A percentile compares a stretch with the other conserved stretches of the same genome.
phyloP scores from a whole-genome alignment of 805 yeast genomes.

The Candida fluviatilis region DNA sequence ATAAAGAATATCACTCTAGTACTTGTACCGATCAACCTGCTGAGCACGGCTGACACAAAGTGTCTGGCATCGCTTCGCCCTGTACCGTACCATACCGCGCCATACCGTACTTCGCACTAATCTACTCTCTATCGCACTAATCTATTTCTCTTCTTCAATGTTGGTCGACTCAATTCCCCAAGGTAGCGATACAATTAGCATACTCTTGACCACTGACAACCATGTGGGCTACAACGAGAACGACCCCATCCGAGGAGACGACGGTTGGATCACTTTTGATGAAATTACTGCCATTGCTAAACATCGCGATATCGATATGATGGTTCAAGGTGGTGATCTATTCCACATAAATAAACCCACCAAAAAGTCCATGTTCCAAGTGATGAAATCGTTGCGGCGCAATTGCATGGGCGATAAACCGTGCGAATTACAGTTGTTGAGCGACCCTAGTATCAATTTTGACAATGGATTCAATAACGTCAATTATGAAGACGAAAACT shows the following conservation, averaged over 20 bases:
- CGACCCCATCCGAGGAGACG: constrained; percentile 88
- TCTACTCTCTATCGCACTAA: too few species aligned
- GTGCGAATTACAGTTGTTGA: constrained; percentile 74
- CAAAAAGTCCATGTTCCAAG: constrained; percentile 81
- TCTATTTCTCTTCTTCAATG: too few species aligned
- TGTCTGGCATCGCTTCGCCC: too few species aligned
- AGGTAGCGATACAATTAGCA: constrained; percentile 66
- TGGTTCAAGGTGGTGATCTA: constrained; percentile 88
- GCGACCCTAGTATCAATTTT: constrained; percentile 67
- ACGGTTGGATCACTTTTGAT: constrained; percentile 81
- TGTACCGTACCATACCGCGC: too few species aligned
- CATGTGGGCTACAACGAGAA: constrained; percentile 92
- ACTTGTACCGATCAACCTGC: too few species aligned
- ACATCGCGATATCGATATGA: constrained; percentile 74
- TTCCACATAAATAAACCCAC: constrained; percentile 89
- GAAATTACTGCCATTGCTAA: constrained; percentile 76
- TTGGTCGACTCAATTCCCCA: constrained; percentile 38
- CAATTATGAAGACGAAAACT: constrained; percentile 86
- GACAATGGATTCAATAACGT: constrained; percentile 64
- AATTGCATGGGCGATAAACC: constrained; percentile 85
- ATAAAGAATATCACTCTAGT: too few species aligned
- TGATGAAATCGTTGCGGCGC: constrained; percentile 62
- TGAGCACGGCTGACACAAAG: too few species aligned
- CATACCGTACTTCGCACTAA: too few species aligned
- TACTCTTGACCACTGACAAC: constrained; percentile 88